Conservation (phyloP, 805 yeast species). For the Pichia nanzhaoensis region DNA sequence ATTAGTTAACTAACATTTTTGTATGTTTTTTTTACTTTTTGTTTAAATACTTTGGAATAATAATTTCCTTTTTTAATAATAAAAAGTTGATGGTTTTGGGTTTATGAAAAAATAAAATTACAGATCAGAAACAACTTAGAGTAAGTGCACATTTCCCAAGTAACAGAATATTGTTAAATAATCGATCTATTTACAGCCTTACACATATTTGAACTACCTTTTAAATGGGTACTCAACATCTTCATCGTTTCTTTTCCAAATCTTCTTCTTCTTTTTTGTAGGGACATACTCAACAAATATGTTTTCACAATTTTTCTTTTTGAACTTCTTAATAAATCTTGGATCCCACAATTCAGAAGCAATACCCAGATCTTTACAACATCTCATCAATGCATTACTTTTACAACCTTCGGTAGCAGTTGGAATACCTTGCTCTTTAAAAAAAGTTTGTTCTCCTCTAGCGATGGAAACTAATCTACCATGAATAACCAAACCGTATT, state of each 20-base stretch:
- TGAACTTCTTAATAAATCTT: conserved; percentile 65
- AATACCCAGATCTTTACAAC: conserved; percentile 94
- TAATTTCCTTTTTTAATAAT: conserved; percentile 6
- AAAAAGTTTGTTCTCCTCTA: conserved; percentile 93
- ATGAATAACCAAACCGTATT: conserved; percentile 79
- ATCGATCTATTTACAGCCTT: background rate
- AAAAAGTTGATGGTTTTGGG: conserved; percentile 8
- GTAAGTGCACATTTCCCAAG: no score
- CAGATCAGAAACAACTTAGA: no score
- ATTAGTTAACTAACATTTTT: background rate
- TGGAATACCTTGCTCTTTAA: conserved; percentile 77
- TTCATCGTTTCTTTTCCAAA: conserved; percentile 86
- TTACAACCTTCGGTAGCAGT: conserved; percentile 98
- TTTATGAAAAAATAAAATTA: conserved; percentile 2
- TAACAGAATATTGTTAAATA: background rate
- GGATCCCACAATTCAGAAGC: conserved; percentile 99
- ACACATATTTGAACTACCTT: conserved; percentile 13
- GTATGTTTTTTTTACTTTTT: conserved; percentile 1
- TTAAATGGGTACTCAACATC: conserved; percentile 83
- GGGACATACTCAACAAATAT: conserved; percentile 78
- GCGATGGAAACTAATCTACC: conserved; percentile 89
- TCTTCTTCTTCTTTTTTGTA: conserved; percentile 79
- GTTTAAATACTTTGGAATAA: conserved; percentile 7
- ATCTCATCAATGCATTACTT: conserved; percentile 93
- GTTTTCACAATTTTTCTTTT: conserved; percentile 64